phyloP scores from a whole-genome alignment of 78 protist genomes.

The Planoprotostelium fungivorum region DNA sequence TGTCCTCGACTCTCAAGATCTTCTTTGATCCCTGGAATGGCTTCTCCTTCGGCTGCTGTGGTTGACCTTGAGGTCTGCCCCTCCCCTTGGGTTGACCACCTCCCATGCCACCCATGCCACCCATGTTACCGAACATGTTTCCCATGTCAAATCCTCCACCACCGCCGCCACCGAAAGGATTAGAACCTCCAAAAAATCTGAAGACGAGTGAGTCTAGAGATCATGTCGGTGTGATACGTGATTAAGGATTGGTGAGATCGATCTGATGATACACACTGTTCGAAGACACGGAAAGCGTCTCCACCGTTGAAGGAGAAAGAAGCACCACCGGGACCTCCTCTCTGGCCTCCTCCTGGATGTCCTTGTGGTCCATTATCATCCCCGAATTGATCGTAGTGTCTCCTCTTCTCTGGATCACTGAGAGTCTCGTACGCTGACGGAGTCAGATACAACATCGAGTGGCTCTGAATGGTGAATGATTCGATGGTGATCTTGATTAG shows the following conservation, averaged over 20 bases:
- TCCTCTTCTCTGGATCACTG: slow-evolving; percentile 75
- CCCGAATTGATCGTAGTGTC: slow-evolving; percentile 84
- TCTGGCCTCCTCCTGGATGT: slow-evolving; percentile 28
- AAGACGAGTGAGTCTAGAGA: not conserved
- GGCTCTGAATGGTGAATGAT: too few relatives aligned
- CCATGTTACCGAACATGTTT: not conserved
- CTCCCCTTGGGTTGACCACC: not conserved
- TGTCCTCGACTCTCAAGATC: not conserved
- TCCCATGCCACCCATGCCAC: not conserved
- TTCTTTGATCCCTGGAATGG: not conserved
- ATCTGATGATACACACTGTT: not conserved
- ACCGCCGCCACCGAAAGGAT: not conserved
- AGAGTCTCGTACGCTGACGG: slow-evolving; percentile 83
- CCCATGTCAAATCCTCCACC: not conserved
- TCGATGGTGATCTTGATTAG: not conserved
- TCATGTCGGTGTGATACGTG: not conserved
- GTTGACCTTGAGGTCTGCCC: not conserved
- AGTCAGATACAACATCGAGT: not conserved
- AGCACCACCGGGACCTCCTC: not conserved
- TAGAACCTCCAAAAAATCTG: not conserved
- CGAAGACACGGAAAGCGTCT: not conserved
- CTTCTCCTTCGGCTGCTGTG: not conserved
- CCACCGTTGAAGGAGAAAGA: not conserved
- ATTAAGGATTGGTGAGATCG: not conserved
- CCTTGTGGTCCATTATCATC: slow-evolving; percentile 86